phyloP scores from a whole-genome alignment of 306 rosid genomes.

The Inga leiocalycina region DNA sequence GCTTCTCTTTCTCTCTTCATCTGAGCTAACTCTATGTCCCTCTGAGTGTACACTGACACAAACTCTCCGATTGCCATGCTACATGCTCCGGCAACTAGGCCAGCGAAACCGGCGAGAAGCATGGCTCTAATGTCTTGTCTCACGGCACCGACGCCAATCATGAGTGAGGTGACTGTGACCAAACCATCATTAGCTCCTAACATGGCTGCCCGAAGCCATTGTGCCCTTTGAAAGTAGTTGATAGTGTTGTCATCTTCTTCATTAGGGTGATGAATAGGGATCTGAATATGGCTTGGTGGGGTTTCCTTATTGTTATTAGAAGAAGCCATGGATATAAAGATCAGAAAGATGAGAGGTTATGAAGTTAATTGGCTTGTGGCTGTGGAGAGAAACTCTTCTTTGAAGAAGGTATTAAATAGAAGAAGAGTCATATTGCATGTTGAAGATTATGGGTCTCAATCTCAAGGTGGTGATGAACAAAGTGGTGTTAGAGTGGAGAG shows the following conservation, averaged over 20 bases:
- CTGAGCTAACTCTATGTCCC: slow-evolving; percentile 54
- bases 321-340: slow-evolving; percentile 47
- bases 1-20: slow-evolving; percentile 41
- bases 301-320: slow-evolving; percentile 34
- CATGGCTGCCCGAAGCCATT: slow-evolving; percentile 57
- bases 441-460: neutral
- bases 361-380: slow-evolving; percentile 16
- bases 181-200: slow-evolving; percentile 69
- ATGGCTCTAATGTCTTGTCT: slow-evolving; percentile 46
- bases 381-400: slow-evolving; percentile 47
- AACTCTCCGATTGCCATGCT: slow-evolving; percentile 72
- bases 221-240: slow-evolving; percentile 53
- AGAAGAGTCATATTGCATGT: neutral
- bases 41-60: slow-evolving; percentile 56
- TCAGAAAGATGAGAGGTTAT: neutral
- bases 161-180: slow-evolving; percentile 57
- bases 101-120: slow-evolving; percentile 63
- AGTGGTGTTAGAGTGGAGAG: slow-evolving; percentile 36
- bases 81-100: slow-evolving; percentile 61
- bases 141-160: slow-evolving; percentile 67
- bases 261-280: slow-evolving; percentile 18
- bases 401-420: slow-evolving; percentile 42
- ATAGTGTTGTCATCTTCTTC: slow-evolving; percentile 23
- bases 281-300: slow-evolving; percentile 34
- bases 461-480: neutral